Percentiles rank a stretch among this genome's conserved stretches.
These are phyloP conservation scores for Diversispora eburnea DNA, from an alignment of 192 early-diverging fungal species.

Conservation along the genomic window DNA sequence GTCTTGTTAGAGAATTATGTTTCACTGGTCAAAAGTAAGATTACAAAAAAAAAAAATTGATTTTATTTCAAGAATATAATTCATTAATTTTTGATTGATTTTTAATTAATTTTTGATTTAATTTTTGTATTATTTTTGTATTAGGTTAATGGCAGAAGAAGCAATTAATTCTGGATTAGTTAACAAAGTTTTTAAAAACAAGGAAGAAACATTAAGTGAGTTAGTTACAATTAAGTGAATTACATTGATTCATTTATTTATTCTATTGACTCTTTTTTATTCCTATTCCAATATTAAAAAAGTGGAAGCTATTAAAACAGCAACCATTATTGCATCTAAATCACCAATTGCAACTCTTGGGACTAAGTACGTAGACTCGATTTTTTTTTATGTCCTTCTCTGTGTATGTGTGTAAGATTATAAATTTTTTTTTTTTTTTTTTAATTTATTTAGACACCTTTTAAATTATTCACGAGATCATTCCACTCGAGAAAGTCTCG, in stretches of 20 bases:
- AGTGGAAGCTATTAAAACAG: conserved; percentile 66
- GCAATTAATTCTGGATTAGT: conserved; percentile 59
- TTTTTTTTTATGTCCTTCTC: not conserved
- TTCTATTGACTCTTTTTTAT: not conserved
- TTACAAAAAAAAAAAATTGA: not conserved
- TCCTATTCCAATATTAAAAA: conserved; percentile 30
- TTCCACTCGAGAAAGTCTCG: conserved; percentile 79
- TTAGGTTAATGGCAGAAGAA: conserved; percentile 54
- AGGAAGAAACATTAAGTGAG: conserved; percentile 51
- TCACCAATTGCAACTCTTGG: conserved; percentile 83
- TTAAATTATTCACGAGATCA: conserved; percentile 94
- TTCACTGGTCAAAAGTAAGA: conserved; percentile 73
- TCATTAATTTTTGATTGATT: no score
- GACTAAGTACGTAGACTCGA: conserved; percentile 67
- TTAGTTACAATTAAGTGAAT: not conserved
- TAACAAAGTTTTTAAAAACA: conserved; percentile 44
- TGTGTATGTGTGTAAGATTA: no score
- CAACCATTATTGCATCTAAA: conserved; percentile 77
- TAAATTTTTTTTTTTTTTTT: conserved; percentile 4
- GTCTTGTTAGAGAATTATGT: conserved; percentile 88
- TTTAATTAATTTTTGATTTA: not conserved
- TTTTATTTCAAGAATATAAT: not conserved
- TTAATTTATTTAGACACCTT: conserved; percentile 49
- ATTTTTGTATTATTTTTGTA: conserved; percentile 5
- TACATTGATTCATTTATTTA: not conserved